Base-by-base conservation (phyloP, 371 early-diverging fungal genomes). In the Entomophthora muscae region DNA sequence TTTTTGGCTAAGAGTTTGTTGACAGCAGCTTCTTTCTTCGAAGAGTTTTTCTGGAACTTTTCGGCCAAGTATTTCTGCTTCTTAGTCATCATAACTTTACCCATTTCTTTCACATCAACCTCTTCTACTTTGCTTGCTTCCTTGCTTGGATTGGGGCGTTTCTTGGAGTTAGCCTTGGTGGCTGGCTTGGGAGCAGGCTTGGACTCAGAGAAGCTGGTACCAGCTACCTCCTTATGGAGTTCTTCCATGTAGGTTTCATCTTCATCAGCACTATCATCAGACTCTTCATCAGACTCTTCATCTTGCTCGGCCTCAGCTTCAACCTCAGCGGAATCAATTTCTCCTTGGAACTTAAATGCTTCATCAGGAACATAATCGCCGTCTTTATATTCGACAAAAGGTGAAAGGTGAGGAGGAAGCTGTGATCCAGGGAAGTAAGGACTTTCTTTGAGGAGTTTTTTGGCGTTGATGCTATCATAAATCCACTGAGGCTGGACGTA, bases 401-500 rank as follows among this genome's bases (percentile, higher is more conserved):
- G 98, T 64, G 89, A 89, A 71, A 95, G 75, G 70, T 98, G 98
- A 59, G 96, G 89, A 17, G 96, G 96, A 59, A 95, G 73, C 1
- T 75, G 74, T 68, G 80, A 78, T 7, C 94, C 95, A n/a, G 87
- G 83, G 55, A 78, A 80, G 68, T 96, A 98, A 3, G 77, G 74
- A 24, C 75, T 76, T 1, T 82, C 68, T 56, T 76, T 74, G 52
- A 96, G 67, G 55, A 95, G 70, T 63, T 81, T 81, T 23, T 80
- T 77, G 29, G 90, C 86, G 65, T 98, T 98, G 69, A 95, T 79
- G 68, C 83, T 86, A 70, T 98, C 98, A 68, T 88, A 95, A 3
- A 93, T 78, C 95, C 95, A 98, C 72, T 98, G 98, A n/a, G 98
- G 98, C 74, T 96, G 98, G 29, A 96, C 79, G 68, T 91, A 95